phyloP scores from a whole-genome alignment of 108 stramenopile species.

The Nitzschia sp. region DNA sequence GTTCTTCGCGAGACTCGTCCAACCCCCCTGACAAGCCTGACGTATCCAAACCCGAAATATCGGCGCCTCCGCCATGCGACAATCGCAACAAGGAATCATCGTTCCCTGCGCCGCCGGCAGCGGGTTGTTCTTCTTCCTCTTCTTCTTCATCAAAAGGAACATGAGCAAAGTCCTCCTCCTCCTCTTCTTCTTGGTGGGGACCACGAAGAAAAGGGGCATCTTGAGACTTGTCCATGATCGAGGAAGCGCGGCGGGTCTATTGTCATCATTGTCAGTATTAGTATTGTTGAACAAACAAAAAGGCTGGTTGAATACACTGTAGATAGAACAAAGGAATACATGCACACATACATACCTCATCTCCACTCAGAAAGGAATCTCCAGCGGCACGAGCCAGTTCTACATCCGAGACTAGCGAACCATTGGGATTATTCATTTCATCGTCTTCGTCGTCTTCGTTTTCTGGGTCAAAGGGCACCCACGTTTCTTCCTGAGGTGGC shows the following conservation, averaged over 20 bases:
- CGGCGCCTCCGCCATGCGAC: background rate
- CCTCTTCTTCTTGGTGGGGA: background rate
- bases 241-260: conserved; percentile 28
- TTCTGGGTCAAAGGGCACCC: conserved; percentile 88
- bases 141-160: conserved; percentile 55
- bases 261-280: too few species aligned
- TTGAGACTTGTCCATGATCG: conserved; percentile 10
- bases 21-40: background rate
- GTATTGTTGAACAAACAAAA: too few species aligned
- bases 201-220: background rate
- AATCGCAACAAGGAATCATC: conserved; percentile 47
- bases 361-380: conserved; percentile 42
- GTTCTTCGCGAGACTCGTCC: conserved; percentile 18
- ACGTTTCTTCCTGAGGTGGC: conserved; percentile 69
- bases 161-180: conserved; percentile 34
- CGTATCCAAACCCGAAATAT: conserved; percentile 7
- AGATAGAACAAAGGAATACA: too few species aligned
- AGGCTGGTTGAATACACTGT: too few species aligned
- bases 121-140: conserved; percentile 15
- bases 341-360: conserved; percentile 41
- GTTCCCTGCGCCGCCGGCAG: conserved; percentile 33
- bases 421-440: conserved; percentile 7
- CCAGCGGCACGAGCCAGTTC: conserved; percentile 80
- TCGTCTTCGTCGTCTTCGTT: conserved; percentile 63
- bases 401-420: conserved; percentile 52